Evolutionary conservation across 495 filamentous ascomycete genomes (phyloP).

Genomic region (Podospora comata): DNA sequence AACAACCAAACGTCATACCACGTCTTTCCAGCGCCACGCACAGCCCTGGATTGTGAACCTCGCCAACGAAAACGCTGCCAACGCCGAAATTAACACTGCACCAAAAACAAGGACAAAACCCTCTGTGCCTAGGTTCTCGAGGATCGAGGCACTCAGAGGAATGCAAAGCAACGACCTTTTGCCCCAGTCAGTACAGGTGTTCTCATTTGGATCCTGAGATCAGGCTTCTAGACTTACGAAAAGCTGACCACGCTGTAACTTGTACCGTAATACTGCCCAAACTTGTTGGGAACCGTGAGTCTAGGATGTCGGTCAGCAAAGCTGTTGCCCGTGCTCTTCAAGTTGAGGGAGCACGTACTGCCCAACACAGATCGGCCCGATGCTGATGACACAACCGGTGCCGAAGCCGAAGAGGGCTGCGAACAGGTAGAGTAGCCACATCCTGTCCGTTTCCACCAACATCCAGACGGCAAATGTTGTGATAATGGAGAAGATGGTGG

Average conservation of each 20-base stretch:
- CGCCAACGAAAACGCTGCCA: slow-evolving; percentile 15
- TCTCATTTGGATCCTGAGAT: background rate
- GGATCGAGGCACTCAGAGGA: slow-evolving; percentile 17
- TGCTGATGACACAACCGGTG: slow-evolving; percentile 16
- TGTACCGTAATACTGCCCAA: slow-evolving; percentile 21
- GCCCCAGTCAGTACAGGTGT: background rate
- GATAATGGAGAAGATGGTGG: slow-evolving; percentile 14
- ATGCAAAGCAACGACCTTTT: slow-evolving; percentile 13
- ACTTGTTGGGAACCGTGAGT: slow-evolving; percentile 14
- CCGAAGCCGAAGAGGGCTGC: slow-evolving; percentile 18
- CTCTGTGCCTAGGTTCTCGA: slow-evolving; percentile 10
- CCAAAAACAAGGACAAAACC: slow-evolving; percentile 17
- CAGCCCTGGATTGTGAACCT: slow-evolving; percentile 16
- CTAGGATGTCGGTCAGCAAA: slow-evolving; percentile 1
- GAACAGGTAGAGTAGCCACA: slow-evolving; percentile 15
- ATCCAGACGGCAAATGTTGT: slow-evolving; percentile 16
- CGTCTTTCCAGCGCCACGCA: slow-evolving; percentile 13
- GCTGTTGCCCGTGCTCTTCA: background rate
- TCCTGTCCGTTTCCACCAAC: slow-evolving; percentile 12
- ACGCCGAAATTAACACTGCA: slow-evolving; percentile 4
- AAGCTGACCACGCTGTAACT: slow-evolving; percentile 19
- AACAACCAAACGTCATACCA: slow-evolving; percentile 5
- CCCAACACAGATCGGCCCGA: slow-evolving; percentile 16
- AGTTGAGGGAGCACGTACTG: slow-evolving; percentile 9
- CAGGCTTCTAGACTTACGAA: slow-evolving; percentile 10